phyloP scores from a whole-genome alignment of 2,329 filamentous ascomycete genomes.

The Alternaria sp. region DNA sequence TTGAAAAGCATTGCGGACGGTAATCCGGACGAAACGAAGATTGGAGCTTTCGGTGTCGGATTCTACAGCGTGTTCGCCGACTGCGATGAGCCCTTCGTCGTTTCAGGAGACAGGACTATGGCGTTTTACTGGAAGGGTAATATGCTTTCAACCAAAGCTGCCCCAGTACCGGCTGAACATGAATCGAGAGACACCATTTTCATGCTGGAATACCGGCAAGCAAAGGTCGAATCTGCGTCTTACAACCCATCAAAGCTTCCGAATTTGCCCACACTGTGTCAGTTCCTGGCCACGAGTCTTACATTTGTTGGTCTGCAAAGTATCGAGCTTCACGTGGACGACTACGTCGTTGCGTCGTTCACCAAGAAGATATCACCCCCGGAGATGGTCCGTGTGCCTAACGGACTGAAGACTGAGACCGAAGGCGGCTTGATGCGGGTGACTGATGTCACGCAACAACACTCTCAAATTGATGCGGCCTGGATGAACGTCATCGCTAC shows the following conservation, averaged over 20 bases:
- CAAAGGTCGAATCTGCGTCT: conserved; percentile 57
- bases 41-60: conserved; percentile 95
- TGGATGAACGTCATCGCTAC: conserved; percentile 90
- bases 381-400: conserved; percentile 73
- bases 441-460: conserved; percentile 78
- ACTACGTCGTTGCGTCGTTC: conserved; percentile 79
- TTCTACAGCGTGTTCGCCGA: conserved; percentile 99
- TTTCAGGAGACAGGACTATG: conserved; percentile 91
- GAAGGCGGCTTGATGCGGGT: conserved; percentile 90
- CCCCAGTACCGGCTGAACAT: conserved; percentile 73
- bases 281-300: conserved; percentile 92
- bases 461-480: conserved; percentile 87
- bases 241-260: conserved; percentile 73
- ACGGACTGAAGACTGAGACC: conserved; percentile 80
- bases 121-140: conserved; percentile 99
- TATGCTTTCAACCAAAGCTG: conserved; percentile 87
- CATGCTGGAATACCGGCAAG: conserved; percentile 90
- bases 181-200: conserved; percentile 81
- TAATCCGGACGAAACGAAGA: conserved; percentile 98
- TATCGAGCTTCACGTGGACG: conserved; percentile 90
- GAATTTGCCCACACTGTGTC: conserved; percentile 81
- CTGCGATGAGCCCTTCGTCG: conserved; percentile 96
- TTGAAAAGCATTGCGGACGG: conserved; percentile 98
- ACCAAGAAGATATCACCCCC: conserved; percentile 86
- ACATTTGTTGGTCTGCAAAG: conserved; percentile 90